phyloP scores from a whole-genome alignment of 1,139 yeast genomes.

The Candida pseudoviswanathii region DNA sequence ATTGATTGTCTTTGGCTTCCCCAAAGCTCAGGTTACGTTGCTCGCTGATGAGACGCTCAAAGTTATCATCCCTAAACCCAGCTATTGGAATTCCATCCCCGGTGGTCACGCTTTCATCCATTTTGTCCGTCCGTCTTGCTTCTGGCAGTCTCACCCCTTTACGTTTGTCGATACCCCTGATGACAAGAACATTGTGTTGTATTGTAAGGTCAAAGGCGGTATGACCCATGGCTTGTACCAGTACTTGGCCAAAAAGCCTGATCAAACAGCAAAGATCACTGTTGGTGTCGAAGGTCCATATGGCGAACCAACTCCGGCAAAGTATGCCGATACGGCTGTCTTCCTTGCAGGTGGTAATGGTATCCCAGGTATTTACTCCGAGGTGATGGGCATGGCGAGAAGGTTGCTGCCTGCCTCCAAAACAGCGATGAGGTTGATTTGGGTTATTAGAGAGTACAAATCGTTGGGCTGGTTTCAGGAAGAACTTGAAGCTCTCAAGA shows the following conservation, averaged over 20 bases:
- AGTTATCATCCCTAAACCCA: conserved; percentile 37
- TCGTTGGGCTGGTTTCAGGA: too few relatives aligned
- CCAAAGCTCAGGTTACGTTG: conserved; percentile 42
- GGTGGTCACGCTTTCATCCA: conserved; percentile 43
- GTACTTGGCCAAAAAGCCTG: conserved; percentile 52
- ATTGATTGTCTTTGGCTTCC: conserved; percentile 52
- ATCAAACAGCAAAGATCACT: conserved; percentile 33
- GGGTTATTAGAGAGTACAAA: too few relatives aligned
- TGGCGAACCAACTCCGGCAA: conserved; percentile 38
- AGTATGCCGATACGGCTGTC: conserved; percentile 51
- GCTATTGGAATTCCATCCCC: conserved; percentile 42
- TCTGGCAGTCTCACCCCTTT: conserved; percentile 64
- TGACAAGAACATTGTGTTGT: conserved; percentile 36
- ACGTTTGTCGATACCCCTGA: conserved; percentile 44
- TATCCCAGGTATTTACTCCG: conserved; percentile 53
- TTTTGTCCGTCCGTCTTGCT: conserved; percentile 42
- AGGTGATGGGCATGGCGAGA: conserved; percentile 11
- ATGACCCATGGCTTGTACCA: conserved; percentile 43
- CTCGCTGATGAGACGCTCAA: conserved; percentile 49
- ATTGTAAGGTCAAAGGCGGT: conserved; percentile 47
- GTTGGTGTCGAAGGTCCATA: conserved; percentile 46
- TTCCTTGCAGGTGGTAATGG: conserved; percentile 76
- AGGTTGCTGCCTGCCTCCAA: too few relatives aligned
- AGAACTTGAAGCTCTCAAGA: too few relatives aligned
- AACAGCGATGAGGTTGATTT: too few relatives aligned